Conservation (phyloP, 306 rosid species). For the Dryas octopetala region DNA sequence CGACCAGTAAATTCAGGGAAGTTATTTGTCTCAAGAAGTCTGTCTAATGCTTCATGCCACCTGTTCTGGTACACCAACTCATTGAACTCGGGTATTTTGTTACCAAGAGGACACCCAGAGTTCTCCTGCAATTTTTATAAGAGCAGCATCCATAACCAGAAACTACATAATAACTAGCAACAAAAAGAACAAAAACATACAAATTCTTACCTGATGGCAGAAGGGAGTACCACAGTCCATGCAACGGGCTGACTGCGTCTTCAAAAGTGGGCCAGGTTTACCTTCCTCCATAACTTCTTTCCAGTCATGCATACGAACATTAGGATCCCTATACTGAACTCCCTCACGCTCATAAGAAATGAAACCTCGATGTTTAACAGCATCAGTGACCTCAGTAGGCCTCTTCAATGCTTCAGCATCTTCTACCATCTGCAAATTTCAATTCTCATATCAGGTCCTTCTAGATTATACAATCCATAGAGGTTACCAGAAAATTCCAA, state of each 20-base stretch:
- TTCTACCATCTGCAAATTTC: conserved; percentile 36
- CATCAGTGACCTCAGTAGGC: conserved; percentile 66
- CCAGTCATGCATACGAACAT: conserved; percentile 84
- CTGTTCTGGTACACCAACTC: conserved; percentile 94
- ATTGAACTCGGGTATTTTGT: conserved; percentile 94
- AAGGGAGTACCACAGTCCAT: conserved; percentile 99
- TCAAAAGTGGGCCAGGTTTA: conserved; percentile 90
- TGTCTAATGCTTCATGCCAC: conserved; percentile 90
- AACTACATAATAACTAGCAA: background rate
- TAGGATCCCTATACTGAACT: conserved; percentile 88
- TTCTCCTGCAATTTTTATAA: conserved; percentile 64
- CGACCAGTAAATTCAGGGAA: conserved; percentile 99
- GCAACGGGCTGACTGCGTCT: conserved; percentile 98
- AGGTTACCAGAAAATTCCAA: background rate
- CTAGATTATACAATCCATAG: background rate
- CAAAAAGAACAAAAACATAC: background rate
- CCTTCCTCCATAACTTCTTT: conserved; percentile 87
- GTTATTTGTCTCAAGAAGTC: conserved; percentile 98
- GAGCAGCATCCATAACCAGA: background rate
- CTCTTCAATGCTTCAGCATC: conserved; percentile 50
- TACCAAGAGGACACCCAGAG: conserved; percentile 98
- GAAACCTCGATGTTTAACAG: conserved; percentile 90
- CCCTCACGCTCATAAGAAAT: conserved; percentile 96
- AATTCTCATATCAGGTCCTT: conserved; percentile 7
- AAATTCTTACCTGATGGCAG: conserved; percentile 80